Conservation (phyloP, 129 eudicot genomes). For the Silybum marianum region DNA sequence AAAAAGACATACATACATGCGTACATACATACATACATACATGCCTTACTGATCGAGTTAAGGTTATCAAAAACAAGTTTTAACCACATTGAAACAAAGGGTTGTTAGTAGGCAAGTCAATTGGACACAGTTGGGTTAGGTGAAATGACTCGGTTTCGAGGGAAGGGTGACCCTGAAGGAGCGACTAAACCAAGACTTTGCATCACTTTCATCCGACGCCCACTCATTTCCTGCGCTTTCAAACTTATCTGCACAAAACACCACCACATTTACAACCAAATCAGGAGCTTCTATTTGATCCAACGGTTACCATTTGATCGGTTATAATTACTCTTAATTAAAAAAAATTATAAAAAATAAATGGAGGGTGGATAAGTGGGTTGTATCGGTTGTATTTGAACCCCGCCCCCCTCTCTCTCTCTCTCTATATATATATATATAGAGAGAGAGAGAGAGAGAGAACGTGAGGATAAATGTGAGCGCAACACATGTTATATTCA, state of each 20-base stretch:
- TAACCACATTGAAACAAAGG: neutral
- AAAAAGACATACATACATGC: neutral
- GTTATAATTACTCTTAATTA: too few species aligned
- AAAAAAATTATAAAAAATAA: too few species aligned
- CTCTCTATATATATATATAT: too few species aligned
- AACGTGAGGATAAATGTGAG: too few species aligned
- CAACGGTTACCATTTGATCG: too few species aligned
- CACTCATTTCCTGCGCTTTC: conserved; percentile 36
- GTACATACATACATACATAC: neutral
- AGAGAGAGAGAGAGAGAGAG: too few species aligned
- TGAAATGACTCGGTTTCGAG: conserved; percentile 22
- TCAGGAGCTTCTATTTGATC: too few species aligned
- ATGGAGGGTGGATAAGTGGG: too few species aligned
- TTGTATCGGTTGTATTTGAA: too few species aligned
- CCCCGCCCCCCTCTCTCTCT: too few species aligned
- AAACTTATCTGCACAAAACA: conserved; percentile 9
- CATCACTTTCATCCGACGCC: conserved; percentile 58
- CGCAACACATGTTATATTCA: too few species aligned
- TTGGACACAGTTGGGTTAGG: conserved; percentile 1
- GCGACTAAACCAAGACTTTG: conserved; percentile 61
- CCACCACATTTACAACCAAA: neutral
- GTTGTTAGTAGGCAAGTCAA: conserved; percentile 4
- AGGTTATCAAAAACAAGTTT: conserved; percentile 8
- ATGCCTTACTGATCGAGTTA: neutral
- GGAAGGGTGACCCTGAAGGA: conserved; percentile 60